phyloP scores from a whole-genome alignment of 2,329 filamentous ascomycete genomes.

The Fusarium dimerum region DNA sequence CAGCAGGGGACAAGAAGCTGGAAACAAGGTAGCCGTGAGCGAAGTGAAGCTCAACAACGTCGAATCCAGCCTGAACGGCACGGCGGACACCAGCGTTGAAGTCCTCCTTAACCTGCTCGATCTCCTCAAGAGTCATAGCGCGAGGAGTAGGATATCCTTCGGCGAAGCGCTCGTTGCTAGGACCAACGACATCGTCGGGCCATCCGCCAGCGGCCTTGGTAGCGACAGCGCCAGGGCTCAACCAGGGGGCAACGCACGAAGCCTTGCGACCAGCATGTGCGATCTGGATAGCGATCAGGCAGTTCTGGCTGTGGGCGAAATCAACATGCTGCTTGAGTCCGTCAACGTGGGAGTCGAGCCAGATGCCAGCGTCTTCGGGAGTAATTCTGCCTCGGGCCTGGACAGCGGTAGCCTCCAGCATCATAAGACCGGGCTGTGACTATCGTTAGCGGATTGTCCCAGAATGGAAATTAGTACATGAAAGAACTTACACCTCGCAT shows the following conservation, averaged over 20 bases:
- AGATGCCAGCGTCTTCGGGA: constrained; percentile 67
- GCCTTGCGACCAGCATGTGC: constrained; percentile 72
- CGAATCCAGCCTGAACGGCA: constrained; percentile 66
- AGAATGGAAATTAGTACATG: not conserved
- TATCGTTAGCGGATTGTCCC: not conserved
- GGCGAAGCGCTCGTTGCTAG: constrained; percentile 23
- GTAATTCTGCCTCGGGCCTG: constrained; percentile 70
- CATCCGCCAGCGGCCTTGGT: constrained; percentile 50
- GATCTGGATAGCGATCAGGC: constrained; percentile 72
- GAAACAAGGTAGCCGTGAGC: constrained; percentile 78
- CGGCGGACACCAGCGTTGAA: constrained; percentile 56
- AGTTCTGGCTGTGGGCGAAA: constrained; percentile 57
- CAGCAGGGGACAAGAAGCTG: constrained; percentile 66
- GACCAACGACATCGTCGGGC: constrained; percentile 50
- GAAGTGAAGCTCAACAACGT: constrained; percentile 73
- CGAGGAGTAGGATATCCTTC: constrained; percentile 36
- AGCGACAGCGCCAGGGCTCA: constrained; percentile 58
- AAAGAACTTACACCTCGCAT: constrained; percentile 50
- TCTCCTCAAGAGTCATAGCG: constrained; percentile 46
- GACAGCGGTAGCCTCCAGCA: constrained; percentile 70
- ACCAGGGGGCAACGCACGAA: constrained; percentile 58
- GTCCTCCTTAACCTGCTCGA: constrained; percentile 60
- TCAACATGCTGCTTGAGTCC: constrained; percentile 59
- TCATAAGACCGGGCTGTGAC: constrained; percentile 53
- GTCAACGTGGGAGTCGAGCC: constrained; percentile 70